A percentile compares a stretch with the other conserved stretches of the same genome.
phyloP scores from a whole-genome alignment of 257 asterid species.

The Dorcoceras hygrometricum region DNA sequence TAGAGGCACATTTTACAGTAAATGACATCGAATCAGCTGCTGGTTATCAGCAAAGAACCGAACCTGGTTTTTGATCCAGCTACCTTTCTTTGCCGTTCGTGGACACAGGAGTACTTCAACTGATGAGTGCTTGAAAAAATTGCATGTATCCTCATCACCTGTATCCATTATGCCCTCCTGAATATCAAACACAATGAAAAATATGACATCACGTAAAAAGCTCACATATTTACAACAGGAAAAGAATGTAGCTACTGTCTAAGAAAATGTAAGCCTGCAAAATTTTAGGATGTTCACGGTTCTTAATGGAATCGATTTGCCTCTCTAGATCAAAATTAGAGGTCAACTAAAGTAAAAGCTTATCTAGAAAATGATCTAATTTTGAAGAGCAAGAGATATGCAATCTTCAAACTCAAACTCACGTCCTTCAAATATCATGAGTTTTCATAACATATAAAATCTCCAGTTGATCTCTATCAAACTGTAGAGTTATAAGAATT shows the following conservation, averaged over 20 bases:
- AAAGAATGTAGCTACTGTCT: not conserved
- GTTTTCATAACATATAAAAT: not conserved
- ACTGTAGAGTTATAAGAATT: not conserved
- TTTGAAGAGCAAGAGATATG: not conserved
- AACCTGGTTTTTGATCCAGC: constrained; percentile 54
- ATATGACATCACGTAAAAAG: no score
- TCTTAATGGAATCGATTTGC: constrained; percentile 15
- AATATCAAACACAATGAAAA: not conserved
- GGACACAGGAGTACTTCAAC: constrained; percentile 53
- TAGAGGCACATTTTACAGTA: not conserved
- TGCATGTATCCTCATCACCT: constrained; percentile 49
- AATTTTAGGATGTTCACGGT: constrained; percentile 27
- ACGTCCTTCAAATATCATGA: not conserved
- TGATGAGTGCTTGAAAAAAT: constrained; percentile 52
- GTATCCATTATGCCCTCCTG: constrained; percentile 59
- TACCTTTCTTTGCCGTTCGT: constrained; percentile 50
- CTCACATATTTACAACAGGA: no score
- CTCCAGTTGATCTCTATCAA: not conserved
- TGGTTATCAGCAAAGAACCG: no score
- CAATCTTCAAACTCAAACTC: constrained; percentile 8
- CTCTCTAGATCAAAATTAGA: not conserved
- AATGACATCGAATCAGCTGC: not conserved
- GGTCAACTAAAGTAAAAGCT: not conserved
- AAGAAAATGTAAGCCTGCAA: not conserved
- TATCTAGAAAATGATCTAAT: not conserved